phyloP scores from a whole-genome alignment of 176 grass and related monocot species.

The Puccinellia tenuiflora region DNA sequence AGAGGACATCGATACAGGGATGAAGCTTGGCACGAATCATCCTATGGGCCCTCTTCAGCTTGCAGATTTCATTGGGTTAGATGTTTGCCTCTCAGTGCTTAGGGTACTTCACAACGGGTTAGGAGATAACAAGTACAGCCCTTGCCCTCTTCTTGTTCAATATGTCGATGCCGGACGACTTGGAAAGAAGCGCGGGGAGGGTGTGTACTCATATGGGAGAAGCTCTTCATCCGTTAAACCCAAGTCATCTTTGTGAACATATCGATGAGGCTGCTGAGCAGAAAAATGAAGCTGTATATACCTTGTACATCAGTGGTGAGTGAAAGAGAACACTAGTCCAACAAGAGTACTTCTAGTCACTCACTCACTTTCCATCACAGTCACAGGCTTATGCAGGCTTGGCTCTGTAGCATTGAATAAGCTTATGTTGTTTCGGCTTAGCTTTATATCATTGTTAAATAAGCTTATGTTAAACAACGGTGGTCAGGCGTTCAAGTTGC shows the following conservation, averaged over 20 bases:
- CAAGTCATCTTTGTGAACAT: constrained; percentile 45
- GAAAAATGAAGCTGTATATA: background rate
- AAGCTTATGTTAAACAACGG: background rate
- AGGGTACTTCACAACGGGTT: constrained; percentile 74
- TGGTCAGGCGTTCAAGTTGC: background rate
- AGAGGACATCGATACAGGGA: constrained; percentile 88
- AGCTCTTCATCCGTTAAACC: constrained; percentile 27
- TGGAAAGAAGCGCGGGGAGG: constrained; percentile 70
- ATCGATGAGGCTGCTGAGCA: background rate
- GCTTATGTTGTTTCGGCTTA: background rate
- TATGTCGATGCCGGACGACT: constrained; percentile 89
- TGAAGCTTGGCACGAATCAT: constrained; percentile 95
- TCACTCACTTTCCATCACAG: background rate
- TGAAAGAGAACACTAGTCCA: background rate
- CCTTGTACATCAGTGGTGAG: background rate
- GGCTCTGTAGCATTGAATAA: background rate
- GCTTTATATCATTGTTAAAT: background rate
- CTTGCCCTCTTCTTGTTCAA: constrained; percentile 86
- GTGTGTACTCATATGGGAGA: constrained; percentile 67
- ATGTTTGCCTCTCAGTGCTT: constrained; percentile 89
- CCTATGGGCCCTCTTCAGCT: constrained; percentile 91
- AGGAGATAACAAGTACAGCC: constrained; percentile 87
- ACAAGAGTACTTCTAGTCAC: background rate
- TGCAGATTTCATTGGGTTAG: constrained; percentile 89
- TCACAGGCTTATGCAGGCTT: background rate